A percentile compares a stretch with the other conserved stretches of the same genome.
Evolutionary conservation across 805 yeast species (phyloP).

Genomic region (Saccharomycopsis vini): DNA sequence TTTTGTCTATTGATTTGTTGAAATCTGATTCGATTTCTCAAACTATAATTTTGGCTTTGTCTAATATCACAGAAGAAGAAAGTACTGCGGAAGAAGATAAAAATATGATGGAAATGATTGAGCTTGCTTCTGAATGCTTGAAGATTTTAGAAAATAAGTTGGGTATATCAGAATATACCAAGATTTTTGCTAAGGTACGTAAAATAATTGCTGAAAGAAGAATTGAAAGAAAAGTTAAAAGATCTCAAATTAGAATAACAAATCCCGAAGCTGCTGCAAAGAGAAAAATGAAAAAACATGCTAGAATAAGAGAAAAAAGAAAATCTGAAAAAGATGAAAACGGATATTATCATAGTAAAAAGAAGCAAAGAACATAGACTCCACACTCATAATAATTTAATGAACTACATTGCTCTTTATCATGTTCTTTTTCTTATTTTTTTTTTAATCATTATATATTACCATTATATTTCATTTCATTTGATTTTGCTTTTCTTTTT

Average conservation of each 20-base stretch:
- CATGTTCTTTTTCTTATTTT: no score
- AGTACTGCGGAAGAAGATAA: conserved; percentile 30
- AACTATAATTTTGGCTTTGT: conserved; percentile 44
- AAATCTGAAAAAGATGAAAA: conserved; percentile 65
- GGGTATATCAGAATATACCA: conserved; percentile 62
- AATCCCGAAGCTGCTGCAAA: conserved; percentile 80
- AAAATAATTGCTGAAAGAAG: conserved; percentile 52
- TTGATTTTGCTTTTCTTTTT: no score
- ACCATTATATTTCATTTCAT: no score
- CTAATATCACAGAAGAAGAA: conserved; percentile 37
- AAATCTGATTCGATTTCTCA: conserved; percentile 32
- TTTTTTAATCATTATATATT: background rate
- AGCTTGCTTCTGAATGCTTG: conserved; percentile 55
- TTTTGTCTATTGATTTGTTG: conserved; percentile 37
- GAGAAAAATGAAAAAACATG: conserved; percentile 69
- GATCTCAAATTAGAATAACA: conserved; percentile 64
- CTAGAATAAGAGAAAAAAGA: conserved; percentile 67
- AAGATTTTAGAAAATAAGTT: conserved; percentile 56
- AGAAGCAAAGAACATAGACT: conserved; percentile 29
- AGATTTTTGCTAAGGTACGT: conserved; percentile 54
- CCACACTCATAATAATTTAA: background rate
- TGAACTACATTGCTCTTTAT: no score
- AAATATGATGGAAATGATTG: conserved; percentile 40
- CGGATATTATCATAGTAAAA: conserved; percentile 64
- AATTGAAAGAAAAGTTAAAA: conserved; percentile 63